Evolutionary conservation across 1,139 yeast species (phyloP), one percentile per base, ranked within the genome.

Genomic region (Eremothecium sinecaudum): DNA sequence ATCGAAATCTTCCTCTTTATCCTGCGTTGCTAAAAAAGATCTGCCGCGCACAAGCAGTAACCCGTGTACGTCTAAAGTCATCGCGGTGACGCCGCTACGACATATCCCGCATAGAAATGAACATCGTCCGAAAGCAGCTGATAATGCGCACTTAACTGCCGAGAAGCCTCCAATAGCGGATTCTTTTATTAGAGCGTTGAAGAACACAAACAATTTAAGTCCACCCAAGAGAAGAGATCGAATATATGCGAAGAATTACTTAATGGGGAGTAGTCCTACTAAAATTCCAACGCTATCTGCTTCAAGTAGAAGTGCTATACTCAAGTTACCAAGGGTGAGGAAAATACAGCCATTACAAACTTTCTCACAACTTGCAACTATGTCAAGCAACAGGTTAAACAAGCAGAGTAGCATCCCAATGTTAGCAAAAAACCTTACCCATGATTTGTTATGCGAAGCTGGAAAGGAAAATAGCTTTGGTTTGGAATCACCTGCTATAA

Each of bases 241-340:
- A 18, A 35, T 44, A 8, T 25, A 40, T 14, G 40, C 46, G 4
- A 44, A 47, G 1, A 39, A 41, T 3, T 22, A 36, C 5, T 39
- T 42, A 14, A 32, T 35, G 10, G 39, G 35, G 26, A 34, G 31
- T 9, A 36, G 39, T 22, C 39, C 39, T n/a, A 33, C 36, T 11
- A 33, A 28, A 20, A 36, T 36, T 15, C 39, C 39, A 18, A n/a
- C 17, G 7, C 18, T 31, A 16, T 28, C 24, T 7, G 13, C 24
- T 3, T 10, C 30, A 15, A 17, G 13, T 16, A 15, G 28, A 12
- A 25, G 44, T n/a, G 26, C 34, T 9, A 33, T 44, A 5, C n/a
- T n/a, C n/a, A 35, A 41, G 12, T 51, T 52, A 11, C 45, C 48
- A 4, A 40, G 46, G 29, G 33, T 51, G 18, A 47, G 47, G 32